phyloP scores from a whole-genome alignment of 2,329 filamentous ascomycete species.

The Ceratocystis colombiana region DNA sequence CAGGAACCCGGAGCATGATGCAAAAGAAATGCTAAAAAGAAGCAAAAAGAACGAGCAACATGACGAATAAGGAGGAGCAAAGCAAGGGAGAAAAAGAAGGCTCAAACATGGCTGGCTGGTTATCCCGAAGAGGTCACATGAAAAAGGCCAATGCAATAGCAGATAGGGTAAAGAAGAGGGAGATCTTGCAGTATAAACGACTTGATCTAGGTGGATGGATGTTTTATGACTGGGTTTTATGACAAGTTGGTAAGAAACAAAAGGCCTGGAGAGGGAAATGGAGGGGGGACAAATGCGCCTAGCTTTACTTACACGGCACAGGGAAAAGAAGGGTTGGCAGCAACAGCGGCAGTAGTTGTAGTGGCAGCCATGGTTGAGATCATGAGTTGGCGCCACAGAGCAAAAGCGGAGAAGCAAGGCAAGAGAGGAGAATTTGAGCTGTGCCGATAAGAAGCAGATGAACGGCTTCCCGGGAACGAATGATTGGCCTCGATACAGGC shows the following conservation, averaged over 20 bases:
- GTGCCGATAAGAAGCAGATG: not conserved
- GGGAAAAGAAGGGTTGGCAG: constrained; percentile 45
- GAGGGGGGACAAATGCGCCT: not conserved
- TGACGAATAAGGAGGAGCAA: not conserved
- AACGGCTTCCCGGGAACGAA: not conserved
- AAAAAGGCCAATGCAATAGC: not conserved
- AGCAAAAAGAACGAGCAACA: not conserved
- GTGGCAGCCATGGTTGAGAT: constrained; percentile 33
- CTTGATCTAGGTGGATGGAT: not conserved
- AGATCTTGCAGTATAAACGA: not conserved
- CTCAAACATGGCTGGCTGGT: not conserved
- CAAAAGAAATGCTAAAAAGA: not conserved
- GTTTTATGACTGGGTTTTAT: not conserved
- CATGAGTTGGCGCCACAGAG: constrained; percentile 24
- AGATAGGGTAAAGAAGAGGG: not conserved
- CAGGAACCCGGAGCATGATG: constrained; percentile 3
- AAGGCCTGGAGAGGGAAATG: constrained; percentile 26
- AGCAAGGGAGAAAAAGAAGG: not conserved
- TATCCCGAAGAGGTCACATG: not conserved
- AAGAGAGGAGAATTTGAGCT: not conserved
- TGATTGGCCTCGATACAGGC: not conserved
- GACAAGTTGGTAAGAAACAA: not conserved
- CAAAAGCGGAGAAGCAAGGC: constrained; percentile 1
- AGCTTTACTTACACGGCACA: constrained; percentile 48
- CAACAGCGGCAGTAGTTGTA: constrained; percentile 20